A percentile compares a stretch with the other conserved stretches of the same genome.
Evolutionary conservation across 768 basidiomycete species (phyloP).

Genomic region (Kwoniella sp.): DNA sequence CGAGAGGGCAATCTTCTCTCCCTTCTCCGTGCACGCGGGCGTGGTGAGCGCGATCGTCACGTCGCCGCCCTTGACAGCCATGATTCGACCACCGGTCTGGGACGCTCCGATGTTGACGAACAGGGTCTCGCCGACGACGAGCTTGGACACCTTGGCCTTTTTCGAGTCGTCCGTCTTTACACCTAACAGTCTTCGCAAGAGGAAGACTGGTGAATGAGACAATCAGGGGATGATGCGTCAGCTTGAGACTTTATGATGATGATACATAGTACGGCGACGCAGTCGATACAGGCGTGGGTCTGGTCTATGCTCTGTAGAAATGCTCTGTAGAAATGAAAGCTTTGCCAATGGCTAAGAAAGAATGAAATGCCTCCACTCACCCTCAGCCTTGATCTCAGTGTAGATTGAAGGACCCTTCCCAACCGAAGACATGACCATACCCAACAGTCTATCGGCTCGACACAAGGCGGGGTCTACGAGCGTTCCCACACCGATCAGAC

Average conservation of each 20-base stretch:
- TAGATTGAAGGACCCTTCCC: slow-evolving; percentile 93
- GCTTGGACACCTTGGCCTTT: slow-evolving; percentile 85
- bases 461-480: slow-evolving; percentile 95
- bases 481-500: slow-evolving; percentile 97
- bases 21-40: slow-evolving; percentile 93
- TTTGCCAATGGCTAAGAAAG: background rate
- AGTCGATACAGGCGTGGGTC: too few relatives aligned
- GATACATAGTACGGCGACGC: too few relatives aligned
- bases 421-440: slow-evolving; percentile 92
- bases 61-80: slow-evolving; percentile 90
- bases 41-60: slow-evolving; percentile 75
- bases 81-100: slow-evolving; percentile 91
- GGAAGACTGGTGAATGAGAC: slow-evolving; percentile 64
- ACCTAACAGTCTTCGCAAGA: slow-evolving; percentile 92
- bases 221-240: background rate
- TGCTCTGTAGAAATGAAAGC: background rate
- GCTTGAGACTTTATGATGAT: too few relatives aligned
- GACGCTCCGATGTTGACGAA: slow-evolving; percentile 98
- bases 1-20: slow-evolving; percentile 95
- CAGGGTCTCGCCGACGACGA: slow-evolving; percentile 85
- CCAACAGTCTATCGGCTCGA: slow-evolving; percentile 93
- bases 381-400: slow-evolving; percentile 61
- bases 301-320: too few relatives aligned
- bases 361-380: slow-evolving; percentile 40
- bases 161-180: slow-evolving; percentile 99